Percentiles rank a stretch among this genome's conserved stretches.
These are phyloP conservation scores for Botryobasidium botryosum DNA, from an alignment of 768 basidiomycete species.

Conservation along the genomic window DNA sequence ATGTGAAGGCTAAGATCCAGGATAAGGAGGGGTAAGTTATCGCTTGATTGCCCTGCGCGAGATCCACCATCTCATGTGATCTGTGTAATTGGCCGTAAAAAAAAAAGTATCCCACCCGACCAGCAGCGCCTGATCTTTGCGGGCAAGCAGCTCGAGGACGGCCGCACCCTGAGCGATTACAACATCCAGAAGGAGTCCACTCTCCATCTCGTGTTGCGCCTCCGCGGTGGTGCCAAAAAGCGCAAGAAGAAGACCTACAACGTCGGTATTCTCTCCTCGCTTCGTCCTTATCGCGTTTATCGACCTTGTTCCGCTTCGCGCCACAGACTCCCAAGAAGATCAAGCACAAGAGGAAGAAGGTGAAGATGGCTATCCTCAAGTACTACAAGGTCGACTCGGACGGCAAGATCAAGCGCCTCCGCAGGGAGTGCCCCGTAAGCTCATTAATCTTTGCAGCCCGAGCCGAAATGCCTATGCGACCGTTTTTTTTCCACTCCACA, in stretches of 20 bases:
- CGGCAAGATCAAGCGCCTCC: slow-evolving; percentile 97
- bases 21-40: slow-evolving; percentile 80
- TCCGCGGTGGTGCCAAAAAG: slow-evolving; percentile 99
- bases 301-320: slow-evolving; percentile 2
- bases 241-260: slow-evolving; percentile 99
- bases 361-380: slow-evolving; percentile 99
- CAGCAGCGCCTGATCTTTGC: slow-evolving; percentile 98
- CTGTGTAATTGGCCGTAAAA: too few species aligned
- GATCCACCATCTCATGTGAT: too few species aligned
- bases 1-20: slow-evolving; percentile 95
- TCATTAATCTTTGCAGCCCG: too few species aligned
- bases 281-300: slow-evolving; percentile 7
- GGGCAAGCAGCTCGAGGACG: slow-evolving; percentile 98
- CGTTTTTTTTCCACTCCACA: too few species aligned
- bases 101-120: slow-evolving; percentile 84
- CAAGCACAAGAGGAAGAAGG: slow-evolving; percentile 99
- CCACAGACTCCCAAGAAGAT: slow-evolving; percentile 90
- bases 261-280: slow-evolving; percentile 29
- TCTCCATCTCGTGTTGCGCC: slow-evolving; percentile 85
- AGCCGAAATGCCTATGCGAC: too few species aligned
- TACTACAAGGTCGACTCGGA: slow-evolving; percentile 99
- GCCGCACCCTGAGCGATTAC: slow-evolving; percentile 85
- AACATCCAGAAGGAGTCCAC: slow-evolving; percentile 99
- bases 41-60: slow-evolving; percentile 6
- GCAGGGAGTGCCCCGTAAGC: slow-evolving; percentile 95